Conservation (phyloP, 441 rosid genomes). For the Populus tomentosa region DNA sequence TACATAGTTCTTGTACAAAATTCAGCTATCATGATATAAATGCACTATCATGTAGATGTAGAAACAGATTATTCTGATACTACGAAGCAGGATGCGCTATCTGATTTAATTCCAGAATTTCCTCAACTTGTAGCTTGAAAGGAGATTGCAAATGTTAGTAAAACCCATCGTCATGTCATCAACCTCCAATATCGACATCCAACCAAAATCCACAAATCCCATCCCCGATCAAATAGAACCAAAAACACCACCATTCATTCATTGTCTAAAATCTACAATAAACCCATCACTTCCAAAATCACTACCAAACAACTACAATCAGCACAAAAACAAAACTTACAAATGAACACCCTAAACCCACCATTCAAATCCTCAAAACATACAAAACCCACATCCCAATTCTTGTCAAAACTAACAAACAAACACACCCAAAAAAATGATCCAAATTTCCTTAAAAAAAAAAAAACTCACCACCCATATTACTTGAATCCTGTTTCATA, state of each 20-base stretch:
- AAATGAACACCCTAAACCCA: neutral
- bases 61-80: neutral
- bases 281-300: neutral
- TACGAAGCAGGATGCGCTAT: neutral
- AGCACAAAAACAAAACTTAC: neutral
- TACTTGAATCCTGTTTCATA: slow-evolving; percentile 46
- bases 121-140: neutral
- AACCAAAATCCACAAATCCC: neutral
- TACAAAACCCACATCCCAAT: neutral
- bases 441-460: neutral
- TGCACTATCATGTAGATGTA: neutral
- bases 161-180: neutral
- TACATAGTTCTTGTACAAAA: neutral
- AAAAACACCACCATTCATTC: neutral
- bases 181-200: neutral
- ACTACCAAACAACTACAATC: neutral
- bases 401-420: neutral
- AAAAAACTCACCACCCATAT: slow-evolving; percentile 22
- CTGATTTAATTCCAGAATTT: neutral
- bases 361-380: neutral
- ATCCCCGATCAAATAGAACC: neutral
- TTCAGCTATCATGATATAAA: neutral
- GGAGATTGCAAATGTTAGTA: neutral
- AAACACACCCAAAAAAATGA: neutral
- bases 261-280: neutral